These are phyloP conservation scores for Dicorynia guianensis DNA, from an alignment of 306 rosid species.

Conservation along the genomic window DNA sequence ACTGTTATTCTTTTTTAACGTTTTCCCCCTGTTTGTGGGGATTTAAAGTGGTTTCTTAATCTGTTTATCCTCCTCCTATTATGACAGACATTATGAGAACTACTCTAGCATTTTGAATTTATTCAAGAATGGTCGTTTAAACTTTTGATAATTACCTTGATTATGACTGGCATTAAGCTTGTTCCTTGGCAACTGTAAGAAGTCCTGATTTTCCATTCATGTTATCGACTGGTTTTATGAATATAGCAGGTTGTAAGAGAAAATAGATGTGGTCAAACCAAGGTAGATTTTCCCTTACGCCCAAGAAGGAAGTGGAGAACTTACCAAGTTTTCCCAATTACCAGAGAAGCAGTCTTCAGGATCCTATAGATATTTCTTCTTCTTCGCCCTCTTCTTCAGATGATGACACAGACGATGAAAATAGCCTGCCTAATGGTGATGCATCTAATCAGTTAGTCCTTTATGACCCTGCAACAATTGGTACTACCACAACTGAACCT, in stretches of 20 bases:
- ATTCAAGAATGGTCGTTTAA: constrained; percentile 20
- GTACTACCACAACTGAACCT: constrained; percentile 44
- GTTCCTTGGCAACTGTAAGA: background rate
- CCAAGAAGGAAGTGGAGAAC: constrained; percentile 43
- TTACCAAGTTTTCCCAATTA: constrained; percentile 34
- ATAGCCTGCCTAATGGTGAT: constrained; percentile 44
- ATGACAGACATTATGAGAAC: constrained; percentile 21
- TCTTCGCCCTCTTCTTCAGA: constrained; percentile 59
- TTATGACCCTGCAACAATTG: constrained; percentile 61
- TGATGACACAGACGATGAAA: constrained; percentile 52
- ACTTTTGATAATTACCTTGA: no score
- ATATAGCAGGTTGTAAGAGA: constrained; percentile 44
- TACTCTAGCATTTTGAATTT: constrained; percentile 19
- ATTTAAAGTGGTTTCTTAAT: constrained; percentile 29
- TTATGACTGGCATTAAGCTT: constrained; percentile 30
- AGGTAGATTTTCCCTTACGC: constrained; percentile 49
- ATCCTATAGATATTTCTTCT: constrained; percentile 46
- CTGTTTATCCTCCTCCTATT: constrained; percentile 8
- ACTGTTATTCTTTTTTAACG: background rate
- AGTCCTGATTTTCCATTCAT: background rate
- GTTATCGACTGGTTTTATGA: constrained; percentile 15
- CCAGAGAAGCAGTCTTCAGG: constrained; percentile 32
- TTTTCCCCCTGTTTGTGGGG: constrained; percentile 23
- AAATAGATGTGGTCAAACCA: constrained; percentile 48
- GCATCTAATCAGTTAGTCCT: constrained; percentile 73